phyloP scores from a whole-genome alignment of 805 yeast genomes.

The Tetrapisispora pingtungensis region DNA sequence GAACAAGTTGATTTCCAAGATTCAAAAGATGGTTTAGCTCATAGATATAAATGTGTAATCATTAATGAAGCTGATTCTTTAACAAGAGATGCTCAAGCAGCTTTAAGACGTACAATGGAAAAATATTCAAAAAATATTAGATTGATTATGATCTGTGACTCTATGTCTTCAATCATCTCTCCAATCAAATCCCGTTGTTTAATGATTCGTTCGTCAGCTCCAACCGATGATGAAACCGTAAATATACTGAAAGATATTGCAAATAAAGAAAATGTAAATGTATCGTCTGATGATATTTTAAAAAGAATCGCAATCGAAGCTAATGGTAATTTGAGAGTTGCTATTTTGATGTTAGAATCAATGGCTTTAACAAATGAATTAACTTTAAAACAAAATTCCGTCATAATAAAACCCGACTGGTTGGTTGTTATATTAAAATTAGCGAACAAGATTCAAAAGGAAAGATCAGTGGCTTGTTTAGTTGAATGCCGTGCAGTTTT shows the following conservation, averaged over 20 bases:
- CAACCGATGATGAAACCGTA: conserved; percentile 49
- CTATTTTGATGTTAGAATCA: conserved; percentile 74
- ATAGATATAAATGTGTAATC: conserved; percentile 67
- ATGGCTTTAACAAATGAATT: conserved; percentile 58
- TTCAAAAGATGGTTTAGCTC: conserved; percentile 33
- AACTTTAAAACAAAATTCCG: conserved; percentile 36
- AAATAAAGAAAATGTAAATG: conserved; percentile 39
- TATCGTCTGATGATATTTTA: conserved; percentile 37
- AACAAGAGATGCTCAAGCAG: conserved; percentile 92
- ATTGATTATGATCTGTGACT: conserved; percentile 72
- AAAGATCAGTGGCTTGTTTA: conserved; percentile 50
- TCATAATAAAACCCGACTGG: conserved; percentile 78
- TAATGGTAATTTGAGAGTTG: conserved; percentile 66
- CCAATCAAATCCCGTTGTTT: conserved; percentile 93
- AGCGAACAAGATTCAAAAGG: conserved; percentile 48
- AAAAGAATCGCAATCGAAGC: conserved; percentile 43
- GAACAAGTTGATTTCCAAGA: conserved; percentile 80
- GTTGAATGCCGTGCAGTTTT: conserved; percentile 53
- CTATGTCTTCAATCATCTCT: conserved; percentile 83
- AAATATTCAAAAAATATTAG: conserved; percentile 84
- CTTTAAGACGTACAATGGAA: conserved; percentile 92
- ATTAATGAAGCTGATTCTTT: conserved; percentile 88
- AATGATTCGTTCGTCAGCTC: conserved; percentile 80
- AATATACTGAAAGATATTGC: conserved; percentile 47
- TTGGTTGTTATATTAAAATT: conserved; percentile 61